Conservation (phyloP, 2,329 filamentous ascomycete genomes). For the Colletotrichum liaoningense region DNA sequence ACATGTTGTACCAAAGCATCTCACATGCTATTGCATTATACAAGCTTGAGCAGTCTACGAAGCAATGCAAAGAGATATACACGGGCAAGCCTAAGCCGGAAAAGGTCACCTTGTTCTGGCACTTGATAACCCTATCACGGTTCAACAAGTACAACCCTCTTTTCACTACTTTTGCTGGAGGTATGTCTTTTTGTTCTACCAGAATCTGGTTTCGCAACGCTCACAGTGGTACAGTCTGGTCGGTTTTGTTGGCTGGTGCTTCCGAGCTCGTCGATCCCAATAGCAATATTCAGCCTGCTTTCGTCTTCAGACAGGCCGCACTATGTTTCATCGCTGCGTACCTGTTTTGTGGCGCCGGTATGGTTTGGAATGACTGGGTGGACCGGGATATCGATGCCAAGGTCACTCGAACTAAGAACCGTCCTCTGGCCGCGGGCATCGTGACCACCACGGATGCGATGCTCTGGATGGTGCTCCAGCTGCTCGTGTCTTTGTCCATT, state of each 20-base stretch:
- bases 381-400: constrained; percentile 43
- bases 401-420: constrained; percentile 43
- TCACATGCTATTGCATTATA: constrained; percentile 20
- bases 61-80: constrained; percentile 26
- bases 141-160: constrained; percentile 33
- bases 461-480: constrained; percentile 29
- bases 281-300: constrained; percentile 22
- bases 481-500: constrained; percentile 24
- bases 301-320: constrained; percentile 39
- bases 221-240: constrained; percentile 29
- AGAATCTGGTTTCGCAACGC: background rate
- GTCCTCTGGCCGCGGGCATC: constrained; percentile 40
- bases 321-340: constrained; percentile 40
- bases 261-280: constrained; percentile 20
- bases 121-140: constrained; percentile 26
- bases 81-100: constrained; percentile 23
- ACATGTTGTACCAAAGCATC: constrained; percentile 15
- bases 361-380: constrained; percentile 46
- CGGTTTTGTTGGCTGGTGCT: constrained; percentile 28
- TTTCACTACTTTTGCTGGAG: constrained; percentile 33
- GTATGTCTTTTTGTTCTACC: background rate
- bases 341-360: constrained; percentile 43
- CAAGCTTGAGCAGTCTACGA: constrained; percentile 22
- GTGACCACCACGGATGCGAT: constrained; percentile 40
- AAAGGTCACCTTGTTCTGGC: constrained; percentile 29